Evolutionary conservation across 1,284 basidiomycete species (phyloP).

Genomic region (Moesziomyces sp.): DNA sequence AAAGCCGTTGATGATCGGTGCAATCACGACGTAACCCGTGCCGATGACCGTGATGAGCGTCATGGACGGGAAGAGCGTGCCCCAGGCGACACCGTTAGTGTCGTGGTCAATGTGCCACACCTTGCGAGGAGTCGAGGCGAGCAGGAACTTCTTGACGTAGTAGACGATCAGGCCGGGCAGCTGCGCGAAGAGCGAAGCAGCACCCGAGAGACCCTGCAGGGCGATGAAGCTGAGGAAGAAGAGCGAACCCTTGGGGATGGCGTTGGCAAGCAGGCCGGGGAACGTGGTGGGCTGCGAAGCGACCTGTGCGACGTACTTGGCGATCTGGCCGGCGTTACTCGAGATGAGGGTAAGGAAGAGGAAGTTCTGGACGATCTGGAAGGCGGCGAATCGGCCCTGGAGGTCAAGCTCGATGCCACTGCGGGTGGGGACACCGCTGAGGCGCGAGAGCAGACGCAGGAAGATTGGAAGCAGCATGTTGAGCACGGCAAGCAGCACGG

Average conservation of each 20-base stretch:
- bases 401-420: conserved; percentile 87
- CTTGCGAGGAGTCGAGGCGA: conserved; percentile 89
- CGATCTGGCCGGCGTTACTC: conserved; percentile 49
- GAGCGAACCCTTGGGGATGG: conserved; percentile 84
- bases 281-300: conserved; percentile 40
- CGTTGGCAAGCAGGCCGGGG: conserved; percentile 67
- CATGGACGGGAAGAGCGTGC: conserved; percentile 74
- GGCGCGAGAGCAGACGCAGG: conserved; percentile 78
- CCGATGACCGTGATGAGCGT: conserved; percentile 61
- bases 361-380: conserved; percentile 74
- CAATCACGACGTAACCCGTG: conserved; percentile 82
- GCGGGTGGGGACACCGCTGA: conserved; percentile 83
- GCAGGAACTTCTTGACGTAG: conserved; percentile 84
- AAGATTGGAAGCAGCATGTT: conserved; percentile 92
- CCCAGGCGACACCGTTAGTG: conserved; percentile 79
- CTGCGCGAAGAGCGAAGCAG: conserved; percentile 83
- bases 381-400: conserved; percentile 91
- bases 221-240: conserved; percentile 89
- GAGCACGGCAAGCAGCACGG: conserved; percentile 84
- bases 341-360: conserved; percentile 64
- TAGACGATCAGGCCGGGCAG: conserved; percentile 80
- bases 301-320: conserved; percentile 39
- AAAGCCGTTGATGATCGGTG: conserved; percentile 93
- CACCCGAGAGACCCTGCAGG: conserved; percentile 68
- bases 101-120: conserved; percentile 81